A percentile compares a stretch with the other conserved stretches of the same genome.
phyloP scores from a whole-genome alignment of 352 stramenopile genomes.

The Phytopythium kandeliae region DNA sequence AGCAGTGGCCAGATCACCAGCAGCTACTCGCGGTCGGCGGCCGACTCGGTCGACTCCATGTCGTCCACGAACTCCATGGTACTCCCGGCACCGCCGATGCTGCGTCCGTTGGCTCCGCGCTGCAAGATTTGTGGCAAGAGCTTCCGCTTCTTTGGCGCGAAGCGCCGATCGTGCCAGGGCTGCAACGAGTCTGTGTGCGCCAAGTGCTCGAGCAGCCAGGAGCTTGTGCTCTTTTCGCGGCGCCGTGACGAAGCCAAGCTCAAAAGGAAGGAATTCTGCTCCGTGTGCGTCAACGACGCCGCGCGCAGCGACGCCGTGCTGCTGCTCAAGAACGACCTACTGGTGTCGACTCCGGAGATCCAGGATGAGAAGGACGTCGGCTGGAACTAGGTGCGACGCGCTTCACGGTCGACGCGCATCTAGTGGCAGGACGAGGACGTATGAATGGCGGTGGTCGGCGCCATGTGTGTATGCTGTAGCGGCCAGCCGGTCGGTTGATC shows the following conservation, averaged over 20 bases:
- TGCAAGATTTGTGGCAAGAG: conserved; percentile 31
- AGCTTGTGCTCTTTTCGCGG: conserved; percentile 19
- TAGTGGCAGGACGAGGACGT: too few relatives aligned
- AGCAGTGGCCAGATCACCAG: conserved; percentile 1
- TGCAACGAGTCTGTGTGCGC: conserved; percentile 27
- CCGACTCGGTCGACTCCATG: conserved; percentile 21
- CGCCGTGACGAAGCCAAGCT: conserved; percentile 10
- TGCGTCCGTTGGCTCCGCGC: conserved; percentile 12
- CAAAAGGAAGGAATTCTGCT: conserved; percentile 25
- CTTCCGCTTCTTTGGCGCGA: conserved; percentile 25
- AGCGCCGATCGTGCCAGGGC: conserved; percentile 18
- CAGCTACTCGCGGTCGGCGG: conserved; percentile 7
- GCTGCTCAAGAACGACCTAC: conserved; percentile 24
- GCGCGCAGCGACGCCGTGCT: conserved; percentile 19
- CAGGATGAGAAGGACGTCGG: conserved; percentile 5
- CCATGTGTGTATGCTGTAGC: too few relatives aligned
- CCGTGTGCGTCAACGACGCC: conserved; percentile 26
- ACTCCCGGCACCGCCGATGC: conserved; percentile 12
- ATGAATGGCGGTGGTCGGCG: too few relatives aligned
- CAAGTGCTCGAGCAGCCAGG: conserved; percentile 20
- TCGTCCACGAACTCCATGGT: conserved; percentile 20
- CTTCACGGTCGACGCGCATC: too few relatives aligned
- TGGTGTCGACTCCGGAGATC: conserved; percentile 7
- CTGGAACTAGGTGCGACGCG: conserved; percentile 3
- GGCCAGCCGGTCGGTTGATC: too few relatives aligned